These are phyloP conservation scores for Cercospora sesami DNA, from an alignment of 2,329 filamentous ascomycete species.

Conservation along the genomic window DNA sequence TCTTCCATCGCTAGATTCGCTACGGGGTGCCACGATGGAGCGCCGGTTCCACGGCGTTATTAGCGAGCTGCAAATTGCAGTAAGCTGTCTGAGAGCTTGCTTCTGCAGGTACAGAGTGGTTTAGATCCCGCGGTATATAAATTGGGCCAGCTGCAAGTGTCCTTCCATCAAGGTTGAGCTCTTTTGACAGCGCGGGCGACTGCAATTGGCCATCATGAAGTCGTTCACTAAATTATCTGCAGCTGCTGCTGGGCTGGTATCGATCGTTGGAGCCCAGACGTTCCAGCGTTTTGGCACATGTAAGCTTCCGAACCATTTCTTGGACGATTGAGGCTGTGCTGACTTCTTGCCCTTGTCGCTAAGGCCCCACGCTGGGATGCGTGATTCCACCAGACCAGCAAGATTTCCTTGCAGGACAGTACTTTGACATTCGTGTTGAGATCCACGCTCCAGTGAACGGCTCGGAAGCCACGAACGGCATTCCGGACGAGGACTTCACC, in stretches of 20 bases:
- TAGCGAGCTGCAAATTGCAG: conserved; percentile 2
- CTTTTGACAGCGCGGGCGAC: conserved; percentile 4
- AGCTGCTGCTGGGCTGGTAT: conserved; percentile 16
- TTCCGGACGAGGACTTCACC: conserved; percentile 72
- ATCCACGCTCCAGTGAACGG: conserved; percentile 65
- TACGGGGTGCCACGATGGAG: not conserved
- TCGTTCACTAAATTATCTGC: conserved; percentile 16
- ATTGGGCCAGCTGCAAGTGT: not conserved
- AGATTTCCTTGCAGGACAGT: conserved; percentile 80
- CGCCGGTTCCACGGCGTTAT: conserved; percentile 7
- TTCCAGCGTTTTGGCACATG: conserved; percentile 59
- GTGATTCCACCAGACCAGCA: conserved; percentile 63
- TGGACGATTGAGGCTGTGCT: conserved; percentile 43
- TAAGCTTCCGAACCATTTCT: conserved; percentile 3
- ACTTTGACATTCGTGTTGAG: conserved; percentile 80
- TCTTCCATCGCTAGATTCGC: not conserved
- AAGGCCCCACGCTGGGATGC: conserved; percentile 56
- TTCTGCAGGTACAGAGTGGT: conserved; percentile 17
- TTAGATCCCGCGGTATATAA: conserved; percentile 4
- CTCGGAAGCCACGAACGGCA: conserved; percentile 67
- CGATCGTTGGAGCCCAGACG: conserved; percentile 48
- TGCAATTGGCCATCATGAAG: conserved; percentile 20
- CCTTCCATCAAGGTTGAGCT: conserved; percentile 24
- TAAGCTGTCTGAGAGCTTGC: conserved; percentile 4
- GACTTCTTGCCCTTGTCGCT: conserved; percentile 56